phyloP scores from a whole-genome alignment of 1,139 yeast genomes.

The Maudiozyma humilis region DNA sequence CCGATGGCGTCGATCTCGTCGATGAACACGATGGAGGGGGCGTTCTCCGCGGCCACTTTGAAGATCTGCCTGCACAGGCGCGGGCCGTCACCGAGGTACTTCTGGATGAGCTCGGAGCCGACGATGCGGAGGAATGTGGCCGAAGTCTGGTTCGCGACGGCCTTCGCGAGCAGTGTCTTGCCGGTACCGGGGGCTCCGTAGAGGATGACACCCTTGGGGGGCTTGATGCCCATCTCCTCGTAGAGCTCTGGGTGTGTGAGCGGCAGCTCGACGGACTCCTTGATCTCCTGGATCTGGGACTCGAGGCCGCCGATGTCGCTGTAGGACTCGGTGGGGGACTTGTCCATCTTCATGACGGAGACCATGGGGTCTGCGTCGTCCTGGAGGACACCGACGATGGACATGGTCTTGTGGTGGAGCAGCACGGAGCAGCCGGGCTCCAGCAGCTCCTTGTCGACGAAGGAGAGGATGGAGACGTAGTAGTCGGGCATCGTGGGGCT shows the following conservation, averaged over 20 bases:
- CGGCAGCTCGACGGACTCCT: slow-evolving; percentile 96
- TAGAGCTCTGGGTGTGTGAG: slow-evolving; percentile 95
- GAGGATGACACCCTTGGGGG: slow-evolving; percentile 96
- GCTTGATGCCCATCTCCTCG: slow-evolving; percentile 98
- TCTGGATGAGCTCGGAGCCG: slow-evolving; percentile 94
- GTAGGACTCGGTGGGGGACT: slow-evolving; percentile 93
- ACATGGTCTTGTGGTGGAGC: slow-evolving; percentile 89
- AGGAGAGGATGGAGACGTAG: slow-evolving; percentile 91
- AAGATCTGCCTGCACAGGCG: slow-evolving; percentile 89
- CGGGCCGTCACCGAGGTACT: slow-evolving; percentile 97
- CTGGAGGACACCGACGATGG: slow-evolving; percentile 89
- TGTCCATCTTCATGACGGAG: slow-evolving; percentile 93
- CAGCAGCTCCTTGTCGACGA: slow-evolving; percentile 89
- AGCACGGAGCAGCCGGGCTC: slow-evolving; percentile 98
- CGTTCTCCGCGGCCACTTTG: slow-evolving; percentile 94
- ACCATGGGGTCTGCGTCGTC: slow-evolving; percentile 99
- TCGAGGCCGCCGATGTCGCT: slow-evolving; percentile 98
- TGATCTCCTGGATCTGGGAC: slow-evolving; percentile 92
- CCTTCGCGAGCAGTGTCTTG: slow-evolving; percentile 91
- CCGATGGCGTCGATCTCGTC: slow-evolving; percentile 99
- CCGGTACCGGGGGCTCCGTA: slow-evolving; percentile 99
- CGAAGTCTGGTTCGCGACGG: slow-evolving; percentile 95
- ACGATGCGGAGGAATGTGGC: slow-evolving; percentile 95
- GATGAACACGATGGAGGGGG: slow-evolving; percentile 95
- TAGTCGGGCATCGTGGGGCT: slow-evolving; percentile 95